Conservation (phyloP, 768 basidiomycete genomes). For the Naganishia onofrii region DNA sequence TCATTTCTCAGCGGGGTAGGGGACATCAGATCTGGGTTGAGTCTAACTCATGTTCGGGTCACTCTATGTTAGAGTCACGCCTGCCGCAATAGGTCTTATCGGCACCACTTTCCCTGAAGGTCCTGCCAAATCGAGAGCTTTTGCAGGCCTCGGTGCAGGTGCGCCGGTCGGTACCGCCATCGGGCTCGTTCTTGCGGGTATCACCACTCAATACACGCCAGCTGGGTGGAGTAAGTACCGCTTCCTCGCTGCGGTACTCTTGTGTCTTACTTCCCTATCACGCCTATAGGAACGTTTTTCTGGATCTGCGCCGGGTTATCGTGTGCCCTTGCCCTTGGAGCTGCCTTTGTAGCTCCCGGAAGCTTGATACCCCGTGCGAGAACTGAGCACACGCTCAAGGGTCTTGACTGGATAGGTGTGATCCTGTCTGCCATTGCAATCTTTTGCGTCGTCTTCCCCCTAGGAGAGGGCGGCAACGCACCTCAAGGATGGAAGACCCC, state of each 20-base stretch:
- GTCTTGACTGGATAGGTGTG: slow-evolving; percentile 4
- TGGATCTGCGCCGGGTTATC: slow-evolving; percentile 1
- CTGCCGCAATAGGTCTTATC: slow-evolving; percentile 4
- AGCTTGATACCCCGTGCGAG: slow-evolving; percentile 8
- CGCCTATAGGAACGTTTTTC: slow-evolving; percentile 8
- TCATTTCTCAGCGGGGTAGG: neutral
- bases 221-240: slow-evolving; percentile 13
- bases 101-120: slow-evolving; percentile 8
- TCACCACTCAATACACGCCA: slow-evolving; percentile 3
- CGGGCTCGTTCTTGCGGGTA: slow-evolving; percentile 6
- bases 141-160: slow-evolving; percentile 8
- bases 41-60: neutral
- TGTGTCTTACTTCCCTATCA: too few species aligned
- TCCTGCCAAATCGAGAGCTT: slow-evolving; percentile 3
- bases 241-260: too few species aligned
- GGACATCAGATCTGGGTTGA: neutral
- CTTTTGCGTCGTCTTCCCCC: slow-evolving; percentile 5
- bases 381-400: slow-evolving; percentile 7
- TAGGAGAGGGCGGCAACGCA: slow-evolving; percentile 4
- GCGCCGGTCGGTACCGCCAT: slow-evolving; percentile 5
- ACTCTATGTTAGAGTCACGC: neutral
- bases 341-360: slow-evolving; percentile 2
- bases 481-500: slow-evolving; percentile 1
- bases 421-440: slow-evolving; percentile 1
- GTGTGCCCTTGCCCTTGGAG: neutral